These are phyloP conservation scores for Mycena venus DNA, from an alignment of 768 basidiomycete species.

Conservation along the genomic window DNA sequence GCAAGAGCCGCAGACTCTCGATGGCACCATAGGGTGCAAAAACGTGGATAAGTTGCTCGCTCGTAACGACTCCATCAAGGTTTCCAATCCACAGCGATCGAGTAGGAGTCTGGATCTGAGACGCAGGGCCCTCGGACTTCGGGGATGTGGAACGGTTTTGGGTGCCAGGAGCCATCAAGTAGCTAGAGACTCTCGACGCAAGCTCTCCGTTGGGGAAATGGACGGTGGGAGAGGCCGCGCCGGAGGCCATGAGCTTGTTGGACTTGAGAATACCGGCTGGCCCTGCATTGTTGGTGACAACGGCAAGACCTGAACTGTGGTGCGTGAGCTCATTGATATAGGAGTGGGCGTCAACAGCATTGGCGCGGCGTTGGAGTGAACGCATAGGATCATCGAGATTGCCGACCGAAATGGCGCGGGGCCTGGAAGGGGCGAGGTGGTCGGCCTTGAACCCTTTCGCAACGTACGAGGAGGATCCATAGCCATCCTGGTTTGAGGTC, in stretches of 20 bases:
- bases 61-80: slow-evolving; percentile 93
- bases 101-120: slow-evolving; percentile 92
- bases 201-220: slow-evolving; percentile 80
- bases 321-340: slow-evolving; percentile 71
- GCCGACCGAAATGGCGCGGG: slow-evolving; percentile 91
- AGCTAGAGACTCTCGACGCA: slow-evolving; percentile 70
- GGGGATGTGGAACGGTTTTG: slow-evolving; percentile 87
- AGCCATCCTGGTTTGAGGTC: slow-evolving; percentile 62
- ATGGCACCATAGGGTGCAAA: slow-evolving; percentile 98
- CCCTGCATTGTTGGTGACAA: slow-evolving; percentile 52
- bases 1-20: slow-evolving; percentile 93
- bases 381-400: slow-evolving; percentile 86
- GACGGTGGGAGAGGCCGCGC: slow-evolving; percentile 67
- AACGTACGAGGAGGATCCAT: slow-evolving; percentile 71
- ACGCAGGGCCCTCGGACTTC: slow-evolving; percentile 78
- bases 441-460: slow-evolving; percentile 85
- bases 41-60: slow-evolving; percentile 94
- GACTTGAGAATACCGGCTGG: slow-evolving; percentile 72
- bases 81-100: slow-evolving; percentile 99
- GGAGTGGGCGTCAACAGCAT: slow-evolving; percentile 68
- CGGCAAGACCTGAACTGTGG: slow-evolving; percentile 54
- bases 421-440: slow-evolving; percentile 72
- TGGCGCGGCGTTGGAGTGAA: slow-evolving; percentile 74
- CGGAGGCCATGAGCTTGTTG: slow-evolving; percentile 64
- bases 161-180: slow-evolving; percentile 75